A percentile compares a stretch with the other conserved stretches of the same genome.
phyloP scores from a whole-genome alignment of 805 yeast species.

The Kodamaea leandrae region DNA sequence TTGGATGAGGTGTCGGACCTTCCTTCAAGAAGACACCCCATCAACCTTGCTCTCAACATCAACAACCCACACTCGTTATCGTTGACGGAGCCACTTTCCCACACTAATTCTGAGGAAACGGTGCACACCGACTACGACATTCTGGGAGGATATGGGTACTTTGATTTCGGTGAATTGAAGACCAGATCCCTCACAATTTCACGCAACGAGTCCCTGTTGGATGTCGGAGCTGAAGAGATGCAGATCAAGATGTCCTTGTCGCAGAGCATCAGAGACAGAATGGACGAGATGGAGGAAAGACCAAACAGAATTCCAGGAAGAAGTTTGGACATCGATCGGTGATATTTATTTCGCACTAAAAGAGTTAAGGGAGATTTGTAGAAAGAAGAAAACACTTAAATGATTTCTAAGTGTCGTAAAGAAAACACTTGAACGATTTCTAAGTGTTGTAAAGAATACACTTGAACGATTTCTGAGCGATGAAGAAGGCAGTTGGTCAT shows the following conservation, averaged over 20 bases:
- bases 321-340: conserved; percentile 3
- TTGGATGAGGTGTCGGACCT: conserved; percentile 25
- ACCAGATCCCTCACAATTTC: conserved; percentile 44
- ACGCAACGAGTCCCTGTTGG: conserved; percentile 30
- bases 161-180: conserved; percentile 68
- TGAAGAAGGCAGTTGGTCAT: too few species aligned
- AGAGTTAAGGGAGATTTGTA: too few species aligned
- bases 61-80: conserved; percentile 20
- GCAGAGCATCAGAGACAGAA: conserved; percentile 37
- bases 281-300: conserved; percentile 17
- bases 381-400: too few species aligned
- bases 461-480: too few species aligned
- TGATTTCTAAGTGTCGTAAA: too few species aligned
- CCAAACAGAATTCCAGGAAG: conserved; percentile 3
- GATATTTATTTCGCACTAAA: too few species aligned
- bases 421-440: too few species aligned
- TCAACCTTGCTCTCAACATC: conserved; percentile 13
- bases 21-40: conserved; percentile 23
- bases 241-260: conserved; percentile 32
- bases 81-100: conserved; percentile 14
- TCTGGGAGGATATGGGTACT: conserved; percentile 86
- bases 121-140: conserved; percentile 32
- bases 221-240: conserved; percentile 23
- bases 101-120: conserved; percentile 8
- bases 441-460: too few species aligned